A percentile compares a stretch with the other conserved stretches of the same genome.
phyloP scores from a whole-genome alignment of 192 early-diverging fungal genomes.

The Coemansia sp. region DNA sequence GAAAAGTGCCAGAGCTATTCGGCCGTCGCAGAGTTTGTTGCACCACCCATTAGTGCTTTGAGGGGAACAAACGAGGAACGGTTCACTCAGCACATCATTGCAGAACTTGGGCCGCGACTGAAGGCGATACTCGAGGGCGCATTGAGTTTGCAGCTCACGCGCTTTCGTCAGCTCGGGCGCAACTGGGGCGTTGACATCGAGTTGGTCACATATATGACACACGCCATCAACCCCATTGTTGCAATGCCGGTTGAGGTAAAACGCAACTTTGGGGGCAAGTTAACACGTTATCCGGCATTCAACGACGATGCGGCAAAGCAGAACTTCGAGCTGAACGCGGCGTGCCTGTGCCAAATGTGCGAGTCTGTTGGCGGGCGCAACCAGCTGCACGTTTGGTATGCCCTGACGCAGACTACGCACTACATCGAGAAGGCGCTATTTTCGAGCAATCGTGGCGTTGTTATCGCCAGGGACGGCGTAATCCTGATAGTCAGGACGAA shows the following conservation, averaged over 20 bases:
- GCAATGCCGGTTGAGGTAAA: not conserved
- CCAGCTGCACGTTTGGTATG: not conserved
- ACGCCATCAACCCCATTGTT: not conserved
- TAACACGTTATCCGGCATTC: not conserved
- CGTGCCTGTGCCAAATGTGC: not conserved
- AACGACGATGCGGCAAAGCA: not conserved
- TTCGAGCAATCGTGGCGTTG: conserved; percentile 1
- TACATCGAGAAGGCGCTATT: not conserved
- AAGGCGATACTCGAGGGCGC: not conserved
- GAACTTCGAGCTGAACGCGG: not conserved
- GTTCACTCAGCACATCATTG: not conserved
- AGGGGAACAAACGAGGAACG: not conserved
- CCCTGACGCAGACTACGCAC: not conserved
- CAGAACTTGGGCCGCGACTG: not conserved
- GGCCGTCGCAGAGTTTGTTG: not conserved
- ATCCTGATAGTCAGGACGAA: conserved; percentile 2
- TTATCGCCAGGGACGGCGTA: not conserved
- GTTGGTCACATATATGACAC: not conserved
- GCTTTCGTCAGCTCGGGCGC: not conserved
- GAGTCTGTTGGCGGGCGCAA: not conserved
- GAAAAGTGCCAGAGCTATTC: not conserved
- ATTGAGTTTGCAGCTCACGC: not conserved
- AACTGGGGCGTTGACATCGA: not conserved
- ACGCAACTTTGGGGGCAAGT: not conserved
- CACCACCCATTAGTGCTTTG: not conserved